Conservation (phyloP, 1,139 yeast species). For the Meyerozyma elateridarum region DNA sequence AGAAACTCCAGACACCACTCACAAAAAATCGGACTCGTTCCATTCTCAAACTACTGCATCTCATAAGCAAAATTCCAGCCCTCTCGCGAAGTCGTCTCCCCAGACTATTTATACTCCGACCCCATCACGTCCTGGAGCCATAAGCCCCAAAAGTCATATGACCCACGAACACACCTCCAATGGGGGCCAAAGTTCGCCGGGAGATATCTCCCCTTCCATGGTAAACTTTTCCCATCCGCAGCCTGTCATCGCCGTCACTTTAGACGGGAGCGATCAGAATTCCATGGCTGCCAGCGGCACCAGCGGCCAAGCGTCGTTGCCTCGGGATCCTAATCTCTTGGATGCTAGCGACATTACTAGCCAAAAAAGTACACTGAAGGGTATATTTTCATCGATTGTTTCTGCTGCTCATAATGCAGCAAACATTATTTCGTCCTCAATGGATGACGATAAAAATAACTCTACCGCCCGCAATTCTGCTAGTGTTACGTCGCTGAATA, state of each 20-base stretch:
- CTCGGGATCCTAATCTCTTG: not conserved
- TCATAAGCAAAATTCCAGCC: too few species aligned
- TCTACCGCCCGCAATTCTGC: not conserved
- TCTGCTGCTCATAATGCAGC: slow-evolving; percentile 33
- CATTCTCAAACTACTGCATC: too few species aligned
- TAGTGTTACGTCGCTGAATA: not conserved
- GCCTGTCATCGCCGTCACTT: slow-evolving; percentile 1
- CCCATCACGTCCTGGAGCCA: too few species aligned
- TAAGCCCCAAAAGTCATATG: too few species aligned
- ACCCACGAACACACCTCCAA: not conserved
- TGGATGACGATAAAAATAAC: slow-evolving; percentile 9
- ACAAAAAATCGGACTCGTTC: too few species aligned
- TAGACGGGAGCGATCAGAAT: not conserved
- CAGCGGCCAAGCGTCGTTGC: slow-evolving; percentile 1
- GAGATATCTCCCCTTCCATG: too few species aligned
- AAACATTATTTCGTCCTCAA: slow-evolving; percentile 14
- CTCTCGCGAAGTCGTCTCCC: too few species aligned
- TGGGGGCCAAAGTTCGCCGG: not conserved
- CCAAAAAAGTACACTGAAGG: slow-evolving; percentile 6
- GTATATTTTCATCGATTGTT: slow-evolving; percentile 23
- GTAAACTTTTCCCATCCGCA: too few species aligned
- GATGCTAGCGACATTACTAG: slow-evolving; percentile 6
- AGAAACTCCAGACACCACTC: too few species aligned
- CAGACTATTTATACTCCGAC: too few species aligned
- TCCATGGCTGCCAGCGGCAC: not conserved